Conservation (phyloP, 306 rosid genomes). For the Elaeagnus macrophylla region DNA sequence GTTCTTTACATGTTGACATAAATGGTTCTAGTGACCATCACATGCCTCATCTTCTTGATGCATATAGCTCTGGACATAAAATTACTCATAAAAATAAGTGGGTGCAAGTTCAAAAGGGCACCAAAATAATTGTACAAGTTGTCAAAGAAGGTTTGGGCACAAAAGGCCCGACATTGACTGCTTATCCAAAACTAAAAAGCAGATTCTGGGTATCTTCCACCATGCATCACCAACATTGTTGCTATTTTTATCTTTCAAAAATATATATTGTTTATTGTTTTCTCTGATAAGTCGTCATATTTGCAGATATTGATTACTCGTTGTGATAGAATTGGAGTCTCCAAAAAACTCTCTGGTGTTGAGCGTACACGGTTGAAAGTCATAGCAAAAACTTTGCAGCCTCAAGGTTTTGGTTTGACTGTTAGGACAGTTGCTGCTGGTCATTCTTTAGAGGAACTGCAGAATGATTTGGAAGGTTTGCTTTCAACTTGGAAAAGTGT, state of each 20-base stretch:
- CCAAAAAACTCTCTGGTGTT: slow-evolving; percentile 62
- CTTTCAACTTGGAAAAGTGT: slow-evolving; percentile 83
- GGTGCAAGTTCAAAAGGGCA: slow-evolving; percentile 71
- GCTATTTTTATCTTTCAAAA: slow-evolving; percentile 7
- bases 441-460: slow-evolving; percentile 81
- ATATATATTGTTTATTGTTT: slow-evolving; percentile 10
- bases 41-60: slow-evolving; percentile 37
- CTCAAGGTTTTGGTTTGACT: slow-evolving; percentile 90
- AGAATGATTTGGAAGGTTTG: slow-evolving; percentile 76
- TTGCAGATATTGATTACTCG: slow-evolving; percentile 66
- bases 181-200: slow-evolving; percentile 79
- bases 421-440: slow-evolving; percentile 94
- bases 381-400: slow-evolving; percentile 91
- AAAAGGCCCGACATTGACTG: slow-evolving; percentile 80
- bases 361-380: slow-evolving; percentile 91
- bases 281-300: slow-evolving; percentile 28
- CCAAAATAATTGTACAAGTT: slow-evolving; percentile 90
- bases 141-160: slow-evolving; percentile 92
- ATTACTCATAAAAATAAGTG: slow-evolving; percentile 50
- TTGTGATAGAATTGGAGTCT: slow-evolving; percentile 72
- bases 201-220: slow-evolving; percentile 81
- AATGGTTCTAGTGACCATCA: slow-evolving; percentile 46
- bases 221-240: slow-evolving; percentile 11
- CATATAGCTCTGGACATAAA: slow-evolving; percentile 24
- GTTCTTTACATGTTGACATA: slow-evolving; percentile 25